Base-by-base conservation (phyloP, 768 basidiomycete genomes). In the Clavulina sp. region DNA sequence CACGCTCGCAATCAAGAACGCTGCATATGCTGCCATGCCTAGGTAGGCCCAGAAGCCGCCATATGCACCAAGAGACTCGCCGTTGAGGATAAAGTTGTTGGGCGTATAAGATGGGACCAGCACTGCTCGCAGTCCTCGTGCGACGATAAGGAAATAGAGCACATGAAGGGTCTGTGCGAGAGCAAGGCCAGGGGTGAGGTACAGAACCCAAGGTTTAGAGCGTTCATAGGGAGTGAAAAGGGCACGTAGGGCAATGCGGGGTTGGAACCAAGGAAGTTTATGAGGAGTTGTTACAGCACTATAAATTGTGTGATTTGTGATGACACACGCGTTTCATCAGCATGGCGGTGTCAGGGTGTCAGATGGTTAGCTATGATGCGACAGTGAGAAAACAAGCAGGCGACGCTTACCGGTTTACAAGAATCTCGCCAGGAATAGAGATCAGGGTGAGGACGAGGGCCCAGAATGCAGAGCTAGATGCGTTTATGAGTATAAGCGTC, bases 231-330 rank as follows among this genome's bases (percentile, higher is more conserved):
- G 81, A 0, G 86, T 89, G 51, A 89, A 69, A 31, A 89, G 69
- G 53, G 79, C 64, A 21, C 81, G 80, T 16, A 88, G 64, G 19
- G 81, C 74, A 54, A 73, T 69, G 51, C 73, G 60, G 2, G 72
- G 67, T 31, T 72, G 67, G 59, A 81, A 71, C 60, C 74, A 85
- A 2, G 80, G 73, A 31, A 91, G 68, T 60, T 73, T 78, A 64
- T 83, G 76, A 0, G 86, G 86, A 1, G 87, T 89, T 1, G 82
- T 86, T 56, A 89, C 81, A 2, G 87, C 73, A 38, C 86, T 89
- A 56, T 21, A 49, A 46, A 53, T 24, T 43, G 5, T 49, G 29
- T 43, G 16, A 46, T 52, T 41, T 48, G 50, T 52, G 24, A 50
- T n/a, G n/a, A n/a, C n/a, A n/a, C n/a, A n/a, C 30, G 49, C 26